Conservation (phyloP, 805 yeast genomes). For the Wickerhamiella spandovensis region DNA sequence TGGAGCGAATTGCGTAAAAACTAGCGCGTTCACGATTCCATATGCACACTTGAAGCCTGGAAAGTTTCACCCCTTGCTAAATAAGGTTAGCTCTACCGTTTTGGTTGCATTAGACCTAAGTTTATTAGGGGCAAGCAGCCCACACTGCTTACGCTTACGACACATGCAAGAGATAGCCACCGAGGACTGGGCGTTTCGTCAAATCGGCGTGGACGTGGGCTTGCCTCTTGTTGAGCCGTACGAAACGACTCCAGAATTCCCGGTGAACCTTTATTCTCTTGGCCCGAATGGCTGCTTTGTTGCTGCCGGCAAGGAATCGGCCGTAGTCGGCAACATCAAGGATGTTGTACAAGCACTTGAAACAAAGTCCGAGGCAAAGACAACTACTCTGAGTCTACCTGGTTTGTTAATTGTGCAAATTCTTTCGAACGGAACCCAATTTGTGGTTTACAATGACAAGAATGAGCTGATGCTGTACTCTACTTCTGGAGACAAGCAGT, state of each 20-base stretch:
- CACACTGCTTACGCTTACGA: too few relatives aligned
- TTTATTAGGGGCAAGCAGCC: too few relatives aligned
- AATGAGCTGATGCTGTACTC: slow-evolving; percentile 1
- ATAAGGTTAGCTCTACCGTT: too few relatives aligned
- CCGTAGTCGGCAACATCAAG: slow-evolving; percentile 9
- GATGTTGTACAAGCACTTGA: neutral
- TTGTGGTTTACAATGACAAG: slow-evolving; percentile 4
- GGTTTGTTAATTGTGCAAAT: slow-evolving; percentile 1
- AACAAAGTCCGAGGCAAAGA: neutral
- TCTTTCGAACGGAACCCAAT: slow-evolving; percentile 11
- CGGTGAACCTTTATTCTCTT: slow-evolving; percentile 3
- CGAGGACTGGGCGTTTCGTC: slow-evolving; percentile 17
- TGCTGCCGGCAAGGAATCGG: slow-evolving; percentile 9
- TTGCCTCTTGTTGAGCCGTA: slow-evolving; percentile 6
- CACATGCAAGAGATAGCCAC: slow-evolving; percentile 9
- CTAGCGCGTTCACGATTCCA: too few relatives aligned
- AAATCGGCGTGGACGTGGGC: slow-evolving; percentile 14
- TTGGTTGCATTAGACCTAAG: too few relatives aligned
- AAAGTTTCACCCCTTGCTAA: too few relatives aligned
- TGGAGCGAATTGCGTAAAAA: too few relatives aligned
- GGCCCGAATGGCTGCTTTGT: slow-evolving; percentile 4
- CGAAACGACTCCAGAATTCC: slow-evolving; percentile 2
- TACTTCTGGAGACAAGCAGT: slow-evolving; percentile 2
- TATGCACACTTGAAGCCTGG: too few relatives aligned
- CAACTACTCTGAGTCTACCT: neutral